Evolutionary conservation across 2,329 filamentous ascomycete genomes (phyloP).

Genomic region (Colletotrichum navitas): DNA sequence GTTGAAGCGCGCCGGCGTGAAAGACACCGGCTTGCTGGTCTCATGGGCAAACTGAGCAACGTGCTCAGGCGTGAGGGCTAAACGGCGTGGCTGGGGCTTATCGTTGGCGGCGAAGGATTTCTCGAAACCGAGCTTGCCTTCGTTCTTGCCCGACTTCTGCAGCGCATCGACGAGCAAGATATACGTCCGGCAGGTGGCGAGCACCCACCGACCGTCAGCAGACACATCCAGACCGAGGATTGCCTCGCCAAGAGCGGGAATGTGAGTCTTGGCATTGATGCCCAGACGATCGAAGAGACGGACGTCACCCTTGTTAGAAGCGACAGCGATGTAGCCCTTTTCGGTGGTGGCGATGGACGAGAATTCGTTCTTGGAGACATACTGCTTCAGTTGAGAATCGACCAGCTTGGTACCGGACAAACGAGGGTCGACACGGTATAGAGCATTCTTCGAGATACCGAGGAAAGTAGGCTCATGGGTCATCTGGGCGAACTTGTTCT

Average conservation of each 20-base stretch:
- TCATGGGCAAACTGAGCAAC: slow-evolving; percentile 98
- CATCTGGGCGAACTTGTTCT: slow-evolving; percentile 99
- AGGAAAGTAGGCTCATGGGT: slow-evolving; percentile 95
- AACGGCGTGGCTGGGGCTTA: slow-evolving; percentile 92
- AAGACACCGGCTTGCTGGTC: slow-evolving; percentile 86
- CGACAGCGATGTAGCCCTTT: slow-evolving; percentile 96
- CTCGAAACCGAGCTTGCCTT: slow-evolving; percentile 98
- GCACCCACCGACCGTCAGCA: slow-evolving; percentile 94
- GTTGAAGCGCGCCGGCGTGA: slow-evolving; percentile 95
- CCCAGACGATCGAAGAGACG: slow-evolving; percentile 96
- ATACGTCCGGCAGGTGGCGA: slow-evolving; percentile 95
- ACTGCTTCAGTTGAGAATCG: slow-evolving; percentile 93
- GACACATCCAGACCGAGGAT: slow-evolving; percentile 96
- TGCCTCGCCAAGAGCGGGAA: slow-evolving; percentile 93
- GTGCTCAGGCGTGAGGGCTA: slow-evolving; percentile 89
- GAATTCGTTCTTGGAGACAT: slow-evolving; percentile 97
- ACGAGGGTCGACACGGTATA: slow-evolving; percentile 95
- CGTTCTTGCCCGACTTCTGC: slow-evolving; percentile 94
- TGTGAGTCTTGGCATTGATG: slow-evolving; percentile 97
- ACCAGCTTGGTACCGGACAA: slow-evolving; percentile 92
- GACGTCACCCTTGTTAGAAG: slow-evolving; percentile 97
- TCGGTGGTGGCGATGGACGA: slow-evolving; percentile 94
- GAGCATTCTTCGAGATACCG: slow-evolving; percentile 90
- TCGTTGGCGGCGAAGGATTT: slow-evolving; percentile 90
- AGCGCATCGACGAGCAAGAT: slow-evolving; percentile 91